These are phyloP conservation scores for Papiliotrema fonsecae DNA, from an alignment of 1,284 basidiomycete species.

Conservation along the genomic window DNA sequence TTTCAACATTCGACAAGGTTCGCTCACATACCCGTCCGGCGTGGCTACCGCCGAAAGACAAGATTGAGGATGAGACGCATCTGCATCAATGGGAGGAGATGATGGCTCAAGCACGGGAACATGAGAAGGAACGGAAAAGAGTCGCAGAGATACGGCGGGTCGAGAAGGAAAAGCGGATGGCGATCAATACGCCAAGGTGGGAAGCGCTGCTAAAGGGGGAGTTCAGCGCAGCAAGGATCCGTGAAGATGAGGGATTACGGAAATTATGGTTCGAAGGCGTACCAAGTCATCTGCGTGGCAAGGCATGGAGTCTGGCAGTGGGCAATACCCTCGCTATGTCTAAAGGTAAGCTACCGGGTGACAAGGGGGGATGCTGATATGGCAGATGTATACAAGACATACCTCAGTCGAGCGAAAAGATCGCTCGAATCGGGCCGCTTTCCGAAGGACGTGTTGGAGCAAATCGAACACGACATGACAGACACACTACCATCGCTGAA, in stretches of 20 bases:
- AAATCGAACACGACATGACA: constrained; percentile 74
- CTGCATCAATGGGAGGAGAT: constrained; percentile 83
- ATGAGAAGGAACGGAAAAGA: constrained; percentile 29
- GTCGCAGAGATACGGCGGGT: constrained; percentile 17
- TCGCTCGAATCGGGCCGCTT: constrained; percentile 68
- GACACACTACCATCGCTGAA: constrained; percentile 80
- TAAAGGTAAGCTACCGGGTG: constrained; percentile 59
- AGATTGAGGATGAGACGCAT: constrained; percentile 75
- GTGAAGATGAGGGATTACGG: constrained; percentile 53
- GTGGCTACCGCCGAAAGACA: constrained; percentile 77
- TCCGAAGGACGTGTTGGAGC: constrained; percentile 61
- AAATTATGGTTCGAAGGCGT: constrained; percentile 90
- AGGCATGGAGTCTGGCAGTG: constrained; percentile 81
- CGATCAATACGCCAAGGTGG: constrained; percentile 37
- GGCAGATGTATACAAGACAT: constrained; percentile 71
- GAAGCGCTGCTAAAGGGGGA: constrained; percentile 30
- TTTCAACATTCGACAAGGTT: constrained; percentile 46
- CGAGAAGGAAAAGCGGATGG: constrained; percentile 36
- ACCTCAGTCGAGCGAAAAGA: constrained; percentile 66
- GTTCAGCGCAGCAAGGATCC: constrained; percentile 23
- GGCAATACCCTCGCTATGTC: constrained; percentile 84
- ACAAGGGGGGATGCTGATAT: background rate
- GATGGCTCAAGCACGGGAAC: constrained; percentile 58
- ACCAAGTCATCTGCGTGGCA: constrained; percentile 75
- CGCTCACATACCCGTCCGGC: constrained; percentile 59